Evolutionary conservation across 306 rosid species (phyloP).

Genomic region (Myrica gale): DNA sequence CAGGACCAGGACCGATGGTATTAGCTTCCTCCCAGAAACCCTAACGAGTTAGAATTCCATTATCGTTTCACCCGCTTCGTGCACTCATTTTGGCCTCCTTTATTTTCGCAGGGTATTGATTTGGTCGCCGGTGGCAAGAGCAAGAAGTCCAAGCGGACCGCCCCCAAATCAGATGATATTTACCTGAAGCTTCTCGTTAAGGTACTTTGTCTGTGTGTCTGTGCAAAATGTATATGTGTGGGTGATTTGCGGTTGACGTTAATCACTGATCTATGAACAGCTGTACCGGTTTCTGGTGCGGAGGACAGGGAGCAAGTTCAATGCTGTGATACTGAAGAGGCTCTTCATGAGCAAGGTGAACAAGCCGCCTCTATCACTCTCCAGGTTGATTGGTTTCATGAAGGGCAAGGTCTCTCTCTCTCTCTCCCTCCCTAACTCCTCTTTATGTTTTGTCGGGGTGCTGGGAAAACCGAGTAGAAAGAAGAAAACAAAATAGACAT

Average conservation of each 20-base stretch:
- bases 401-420: constrained; percentile 40
- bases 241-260: background rate
- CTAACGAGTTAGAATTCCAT: background rate
- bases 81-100: background rate
- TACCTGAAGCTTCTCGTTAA: constrained; percentile 73
- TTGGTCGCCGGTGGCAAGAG: constrained; percentile 81
- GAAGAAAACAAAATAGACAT: too few relatives aligned
- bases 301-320: constrained; percentile 56
- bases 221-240: background rate
- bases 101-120: constrained; percentile 60
- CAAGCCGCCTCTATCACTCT: constrained; percentile 64
- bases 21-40: background rate
- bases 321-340: constrained; percentile 56
- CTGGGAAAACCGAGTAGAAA: background rate
- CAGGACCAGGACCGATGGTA: constrained; percentile 54
- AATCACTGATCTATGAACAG: constrained; percentile 31
- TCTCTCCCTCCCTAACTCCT: background rate
- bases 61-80: background rate
- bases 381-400: constrained; percentile 54
- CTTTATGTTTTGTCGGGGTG: background rate
- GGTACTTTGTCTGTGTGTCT: constrained; percentile 25
- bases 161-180: constrained; percentile 70
- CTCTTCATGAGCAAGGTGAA: constrained; percentile 79
- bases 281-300: constrained; percentile 63
- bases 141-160: constrained; percentile 67